A percentile compares a stretch with the other conserved stretches of the same genome.
phyloP scores from a whole-genome alignment of 2,329 filamentous ascomycete genomes.

The Dactylellina drechsleri region DNA sequence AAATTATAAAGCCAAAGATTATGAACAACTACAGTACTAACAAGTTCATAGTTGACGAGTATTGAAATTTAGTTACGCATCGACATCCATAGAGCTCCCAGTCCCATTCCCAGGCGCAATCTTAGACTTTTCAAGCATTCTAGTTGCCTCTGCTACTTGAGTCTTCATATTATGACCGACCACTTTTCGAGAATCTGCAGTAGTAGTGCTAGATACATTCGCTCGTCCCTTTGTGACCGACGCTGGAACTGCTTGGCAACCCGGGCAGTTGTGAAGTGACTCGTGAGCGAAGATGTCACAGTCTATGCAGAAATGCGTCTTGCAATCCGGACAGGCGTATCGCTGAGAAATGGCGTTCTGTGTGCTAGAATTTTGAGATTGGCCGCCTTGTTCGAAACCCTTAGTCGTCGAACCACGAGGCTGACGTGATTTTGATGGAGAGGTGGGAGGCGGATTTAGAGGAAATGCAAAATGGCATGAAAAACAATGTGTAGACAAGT shows the following conservation, averaged over 20 bases:
- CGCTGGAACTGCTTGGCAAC: slow-evolving; percentile 70
- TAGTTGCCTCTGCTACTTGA: slow-evolving; percentile 46
- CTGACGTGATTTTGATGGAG: slow-evolving; percentile 55
- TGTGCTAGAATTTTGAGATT: slow-evolving; percentile 7
- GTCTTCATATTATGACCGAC: slow-evolving; percentile 26
- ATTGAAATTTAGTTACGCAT: slow-evolving; percentile 22
- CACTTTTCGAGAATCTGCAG: background rate
- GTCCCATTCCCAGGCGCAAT: slow-evolving; percentile 16
- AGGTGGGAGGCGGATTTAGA: slow-evolving; percentile 13
- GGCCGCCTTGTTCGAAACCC: background rate
- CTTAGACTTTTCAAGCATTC: slow-evolving; percentile 49
- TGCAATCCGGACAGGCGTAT: slow-evolving; percentile 89
- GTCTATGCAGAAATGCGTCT: slow-evolving; percentile 94
- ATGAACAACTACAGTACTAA: too few species aligned
- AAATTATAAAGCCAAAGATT: too few species aligned
- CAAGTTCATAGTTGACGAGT: too few species aligned
- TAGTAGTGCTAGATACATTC: background rate
- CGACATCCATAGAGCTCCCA: slow-evolving; percentile 55
- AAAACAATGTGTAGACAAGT: slow-evolving; percentile 74
- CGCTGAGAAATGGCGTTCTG: slow-evolving; percentile 64
- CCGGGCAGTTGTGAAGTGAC: slow-evolving; percentile 93
- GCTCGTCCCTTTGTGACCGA: slow-evolving; percentile 11
- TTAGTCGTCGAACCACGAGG: slow-evolving; percentile 55
- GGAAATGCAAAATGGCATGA: slow-evolving; percentile 82
- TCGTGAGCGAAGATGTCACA: slow-evolving; percentile 97